These are phyloP conservation scores for Lecanosticta acicola DNA, from an alignment of 2,329 filamentous ascomycete genomes.

Conservation along the genomic window DNA sequence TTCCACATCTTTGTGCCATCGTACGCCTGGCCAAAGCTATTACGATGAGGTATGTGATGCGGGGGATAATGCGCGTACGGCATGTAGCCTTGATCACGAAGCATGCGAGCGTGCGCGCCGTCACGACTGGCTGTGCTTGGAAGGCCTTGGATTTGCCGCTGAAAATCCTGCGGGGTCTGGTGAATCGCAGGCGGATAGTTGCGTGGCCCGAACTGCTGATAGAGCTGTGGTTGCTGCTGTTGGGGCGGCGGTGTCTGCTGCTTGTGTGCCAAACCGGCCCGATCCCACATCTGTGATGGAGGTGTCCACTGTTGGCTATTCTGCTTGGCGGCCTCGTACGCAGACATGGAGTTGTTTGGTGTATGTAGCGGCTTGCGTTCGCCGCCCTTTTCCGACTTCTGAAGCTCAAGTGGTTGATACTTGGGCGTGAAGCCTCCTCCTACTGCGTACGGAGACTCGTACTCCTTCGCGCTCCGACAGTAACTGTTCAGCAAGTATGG, in stretches of 20 bases:
- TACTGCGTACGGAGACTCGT: conserved; percentile 44
- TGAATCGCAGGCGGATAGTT: conserved; percentile 22
- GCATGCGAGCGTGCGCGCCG: conserved; percentile 30
- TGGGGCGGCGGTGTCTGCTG: conserved; percentile 5
- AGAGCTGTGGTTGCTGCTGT: conserved; percentile 13
- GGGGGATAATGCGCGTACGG: conserved; percentile 11
- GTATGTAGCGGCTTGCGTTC: conserved; percentile 18
- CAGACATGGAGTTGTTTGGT: conserved; percentile 24
- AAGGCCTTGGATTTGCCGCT: conserved; percentile 28
- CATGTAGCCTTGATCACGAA: conserved; percentile 30
- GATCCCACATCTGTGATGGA: conserved; percentile 30
- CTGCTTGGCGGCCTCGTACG: conserved; percentile 11
- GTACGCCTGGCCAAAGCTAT: conserved; percentile 24
- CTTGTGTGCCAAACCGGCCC: conserved; percentile 15
- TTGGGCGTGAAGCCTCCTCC: conserved; percentile 38
- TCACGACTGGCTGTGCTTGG: conserved; percentile 31
- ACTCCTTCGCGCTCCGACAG: conserved; percentile 41
- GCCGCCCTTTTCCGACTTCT: conserved; percentile 12
- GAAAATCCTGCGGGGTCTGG: conserved; percentile 42
- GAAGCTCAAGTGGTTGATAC: conserved; percentile 33
- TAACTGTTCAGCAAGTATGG: conserved; percentile 44
- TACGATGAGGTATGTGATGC: conserved; percentile 15
- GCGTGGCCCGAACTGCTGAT: conserved; percentile 12
- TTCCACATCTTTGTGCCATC: conserved; percentile 25
- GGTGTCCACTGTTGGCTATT: conserved; percentile 33